Evolutionary conservation across 768 basidiomycete species (phyloP), one percentile per base, ranked within the genome.

Genomic region (Mrakia frigida): DNA sequence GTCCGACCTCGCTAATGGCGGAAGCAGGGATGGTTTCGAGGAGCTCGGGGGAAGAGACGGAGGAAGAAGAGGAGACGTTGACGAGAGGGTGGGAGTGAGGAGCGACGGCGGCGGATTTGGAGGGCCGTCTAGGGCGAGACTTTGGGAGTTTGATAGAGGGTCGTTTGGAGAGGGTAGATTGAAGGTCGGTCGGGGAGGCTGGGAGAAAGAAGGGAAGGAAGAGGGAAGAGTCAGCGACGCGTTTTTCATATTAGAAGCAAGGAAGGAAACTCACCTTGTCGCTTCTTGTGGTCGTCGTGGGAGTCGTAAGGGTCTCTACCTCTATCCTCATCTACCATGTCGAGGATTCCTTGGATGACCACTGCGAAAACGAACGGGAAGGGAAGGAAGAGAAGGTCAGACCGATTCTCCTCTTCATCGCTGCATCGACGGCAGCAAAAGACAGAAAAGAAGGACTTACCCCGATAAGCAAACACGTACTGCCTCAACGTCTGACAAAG

Each of bases 401-500:
- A 13, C n/a, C 25, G 46, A 28, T 4, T 59, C 3, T 18, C 21
- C 6, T 39, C 13, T 14, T 53, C n/a, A n/a, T n/a, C n/a, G n/a
- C n/a, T n/a, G n/a, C n/a, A n/a, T n/a, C 28, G 59, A 33, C 5
- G 9, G 23, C 33, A 61, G 6, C 35, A 13, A 46, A 23, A 23
- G n/a, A 5, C n/a, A 37, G 46, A 10, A 33, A 14, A 43, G 39
- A 76, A 50, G 18, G 61, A 37, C 75, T 61, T 7, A 77, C 71
- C 93, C 41, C 90, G 89, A 82, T 97, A 92, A 52, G 94, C 92
- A 83, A 95, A 98, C 28, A 95, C 90, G 81, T 95, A 98, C 84
- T 98, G 96, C 76, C 94, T 86, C 81, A 95, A 84, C 82, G 92
- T 96, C 85, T 96, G 95, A 82, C 95, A 96, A 78, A 97, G 84